Base-by-base conservation (phyloP, 2,329 filamentous ascomycete species). In the Curvularia sp. region DNA sequence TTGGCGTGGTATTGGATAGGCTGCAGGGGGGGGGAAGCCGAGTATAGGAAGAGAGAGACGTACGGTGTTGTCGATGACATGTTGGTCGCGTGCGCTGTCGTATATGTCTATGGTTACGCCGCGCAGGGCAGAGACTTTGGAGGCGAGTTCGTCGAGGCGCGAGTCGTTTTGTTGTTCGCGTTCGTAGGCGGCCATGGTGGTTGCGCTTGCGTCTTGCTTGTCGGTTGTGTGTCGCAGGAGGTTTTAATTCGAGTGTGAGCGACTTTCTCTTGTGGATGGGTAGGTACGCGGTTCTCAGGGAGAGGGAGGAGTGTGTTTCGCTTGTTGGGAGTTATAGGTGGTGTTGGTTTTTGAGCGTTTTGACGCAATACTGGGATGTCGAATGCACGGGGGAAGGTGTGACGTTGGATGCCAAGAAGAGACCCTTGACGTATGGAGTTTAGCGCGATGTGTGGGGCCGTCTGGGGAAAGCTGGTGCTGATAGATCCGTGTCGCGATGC, bases 31-130 rank as follows among this genome's bases (percentile, higher is more conserved):
- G 7, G 45, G 13, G 38, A 21, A 48, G 12, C n/a, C n/a, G n/a
- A n/a, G n/a, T n/a, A n/a, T 38, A 28, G 41, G 45, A 34, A 18
- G 42, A 27, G 47, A 25, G 23, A 45, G 65, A 80, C 87, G 57
- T 84, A 96, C 92, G 38, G 91, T 94, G 72, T 87, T 88, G 79
- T 99, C 92, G n/a, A 99, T 91, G 63, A 96, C 86, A 66, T 90
- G 87, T 71, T 98, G 94, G 69, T 91, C 87, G 57, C 92, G 87
- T 49, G 95, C 95, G 76, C 95, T 93, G 80, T 98, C 93, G 84
- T 98, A 97, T 73, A 99, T 99, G 81, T 99, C 93, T 65, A 98
- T 87, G 41, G 95, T 99, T 49, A 99, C 92, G 78, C 91, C 91
- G 73, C 94, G 92, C 63, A 99, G 86, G 51, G 93, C 92, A 18